Base-by-base conservation (phyloP, 306 rosid genomes). In the Vigna hirtella region DNA sequence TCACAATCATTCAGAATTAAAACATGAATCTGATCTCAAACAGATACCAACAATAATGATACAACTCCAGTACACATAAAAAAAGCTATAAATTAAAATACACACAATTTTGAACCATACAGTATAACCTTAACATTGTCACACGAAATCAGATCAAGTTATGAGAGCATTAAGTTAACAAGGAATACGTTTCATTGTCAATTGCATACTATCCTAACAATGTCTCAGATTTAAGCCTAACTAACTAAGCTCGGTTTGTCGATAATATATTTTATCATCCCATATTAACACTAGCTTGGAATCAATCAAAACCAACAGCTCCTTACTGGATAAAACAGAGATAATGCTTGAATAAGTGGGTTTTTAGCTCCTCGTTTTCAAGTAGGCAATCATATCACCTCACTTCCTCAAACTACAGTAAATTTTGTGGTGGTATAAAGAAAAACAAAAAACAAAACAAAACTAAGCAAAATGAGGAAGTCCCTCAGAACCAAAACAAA, bases 391-490 rank as follows among this genome's bases (percentile, higher is more conserved):
- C 0, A 50, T 17, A 6, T 48, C 26, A 8, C 30, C 6, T 4
- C 3, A 9, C 14, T 42, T 3, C 4, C 14, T 42, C 10, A 38
- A 42, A 42, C 13, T 9, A 42, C 3, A 12, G 13, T 42, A 42
- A 12, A 10, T 9, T 42, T 42, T 42, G 13, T 42, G 47, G 47
- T 42, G n/a, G n/a, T n/a, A n/a, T n/a, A n/a, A n/a, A n/a, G n/a
- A n/a, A n/a, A n/a, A n/a, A n/a, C n/a, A n/a, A 18, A 18, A 0
- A 0, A 18, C 0, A 18, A 18, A 18, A 18, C 20, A 18, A 0
- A 0, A 18, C 0, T 0, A 18, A 18, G 20, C 0, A 18, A 18
- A 0, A 0, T 18, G n/a, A n/a, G n/a, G n/a, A n/a, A n/a, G n/a
- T n/a, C n/a, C n/a, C n/a, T n/a, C n/a, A n/a, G n/a, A n/a, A n/a